A percentile compares a stretch with the other conserved stretches of the same genome.
phyloP scores from a whole-genome alignment of 441 rosid species.

The Brassica balearica region DNA sequence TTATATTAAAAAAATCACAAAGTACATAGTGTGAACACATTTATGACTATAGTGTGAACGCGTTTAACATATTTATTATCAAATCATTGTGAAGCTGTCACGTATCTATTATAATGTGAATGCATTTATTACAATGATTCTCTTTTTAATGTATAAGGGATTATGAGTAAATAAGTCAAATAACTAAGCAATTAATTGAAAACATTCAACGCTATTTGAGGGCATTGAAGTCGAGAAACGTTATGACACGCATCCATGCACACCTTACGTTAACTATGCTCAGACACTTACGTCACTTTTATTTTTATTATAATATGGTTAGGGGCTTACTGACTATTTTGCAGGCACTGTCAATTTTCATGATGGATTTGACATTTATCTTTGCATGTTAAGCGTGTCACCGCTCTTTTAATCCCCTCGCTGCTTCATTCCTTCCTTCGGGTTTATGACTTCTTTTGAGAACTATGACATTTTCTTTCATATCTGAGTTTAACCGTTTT shows the following conservation, averaged over 20 bases:
- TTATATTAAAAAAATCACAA: no score
- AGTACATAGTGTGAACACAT: no score
- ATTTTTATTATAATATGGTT: slow-evolving; percentile 25
- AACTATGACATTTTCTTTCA: background rate
- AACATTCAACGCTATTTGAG: slow-evolving; percentile 32
- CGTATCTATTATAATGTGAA: no score
- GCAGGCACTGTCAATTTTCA: slow-evolving; percentile 43
- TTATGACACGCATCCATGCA: slow-evolving; percentile 64
- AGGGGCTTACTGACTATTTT: slow-evolving; percentile 37
- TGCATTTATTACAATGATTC: no score
- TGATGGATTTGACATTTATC: slow-evolving; percentile 46
- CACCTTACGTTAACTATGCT: slow-evolving; percentile 47
- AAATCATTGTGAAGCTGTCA: no score
- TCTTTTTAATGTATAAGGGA: no score
- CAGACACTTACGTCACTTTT: slow-evolving; percentile 53
- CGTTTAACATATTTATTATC: no score
- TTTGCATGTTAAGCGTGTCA: slow-evolving; percentile 37
- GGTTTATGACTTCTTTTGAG: no score
- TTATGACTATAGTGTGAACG: no score
- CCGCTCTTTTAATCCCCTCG: slow-evolving; percentile 14
- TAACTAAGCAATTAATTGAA: background rate
- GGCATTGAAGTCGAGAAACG: slow-evolving; percentile 53
- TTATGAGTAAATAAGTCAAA: background rate
- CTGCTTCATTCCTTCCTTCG: slow-evolving; percentile 22
- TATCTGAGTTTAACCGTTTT: background rate